phyloP scores from a whole-genome alignment of 169 alveolate species.

The Plasmodium inui region DNA sequence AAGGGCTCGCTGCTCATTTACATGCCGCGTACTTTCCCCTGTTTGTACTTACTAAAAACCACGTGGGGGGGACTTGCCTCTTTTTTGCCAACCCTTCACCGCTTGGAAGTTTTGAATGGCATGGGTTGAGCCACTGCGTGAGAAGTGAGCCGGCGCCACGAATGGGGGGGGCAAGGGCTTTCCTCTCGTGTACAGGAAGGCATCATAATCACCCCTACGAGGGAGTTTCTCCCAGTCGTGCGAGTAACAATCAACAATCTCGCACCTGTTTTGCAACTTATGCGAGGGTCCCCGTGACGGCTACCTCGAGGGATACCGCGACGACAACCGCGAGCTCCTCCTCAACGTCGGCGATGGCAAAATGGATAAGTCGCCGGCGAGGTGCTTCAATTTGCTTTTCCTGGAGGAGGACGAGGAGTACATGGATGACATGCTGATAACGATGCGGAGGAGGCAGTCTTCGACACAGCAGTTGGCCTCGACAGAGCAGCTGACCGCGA shows the following conservation, averaged over 20 bases:
- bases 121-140: neutral
- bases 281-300: no score
- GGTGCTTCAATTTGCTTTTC: slow-evolving; percentile 84
- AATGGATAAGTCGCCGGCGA: slow-evolving; percentile 50
- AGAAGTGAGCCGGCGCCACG: neutral
- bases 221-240: neutral
- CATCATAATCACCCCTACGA: neutral
- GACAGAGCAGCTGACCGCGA: neutral
- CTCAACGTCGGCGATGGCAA: neutral
- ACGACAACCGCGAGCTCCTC: no score
- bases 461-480: no score
- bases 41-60: neutral
- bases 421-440: slow-evolving; percentile 77
- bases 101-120: neutral
- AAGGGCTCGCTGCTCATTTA: neutral
- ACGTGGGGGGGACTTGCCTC: neutral
- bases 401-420: slow-evolving; percentile 88
- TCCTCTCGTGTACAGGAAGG: neutral
- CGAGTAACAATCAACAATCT: neutral
- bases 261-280: neutral
- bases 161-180: neutral
- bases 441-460: slow-evolving; percentile 11
- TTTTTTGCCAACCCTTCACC: neutral
- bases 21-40: neutral
- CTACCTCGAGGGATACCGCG: no score